Base-by-base conservation (phyloP, 2,329 filamentous ascomycete genomes). In the Colletotrichum eleusines region DNA sequence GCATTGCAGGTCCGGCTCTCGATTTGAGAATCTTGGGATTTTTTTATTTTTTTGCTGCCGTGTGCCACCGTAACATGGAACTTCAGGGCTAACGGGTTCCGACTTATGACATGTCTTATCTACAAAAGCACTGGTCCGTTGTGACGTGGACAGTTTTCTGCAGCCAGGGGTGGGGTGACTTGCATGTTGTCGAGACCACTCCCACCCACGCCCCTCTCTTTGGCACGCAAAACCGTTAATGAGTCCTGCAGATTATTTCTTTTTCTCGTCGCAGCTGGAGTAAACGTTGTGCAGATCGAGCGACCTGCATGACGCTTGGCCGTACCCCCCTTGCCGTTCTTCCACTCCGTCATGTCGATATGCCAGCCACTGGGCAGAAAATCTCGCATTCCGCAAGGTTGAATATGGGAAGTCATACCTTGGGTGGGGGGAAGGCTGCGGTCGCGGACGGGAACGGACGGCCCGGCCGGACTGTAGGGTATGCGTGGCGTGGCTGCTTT, bases 71-170 rank as follows among this genome's bases (percentile, higher is more conserved):
- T 20, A 23, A 12, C 16, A n/a, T 44, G 18, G 6, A 23, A 23
- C 60, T 28, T 23, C 20, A n/a, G n/a, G 9, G 44, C 33, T 2
- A 44, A 20, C 60, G 23, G 60, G 46, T 18, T 12, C 48, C 48
- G 35, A 42, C 48, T 53, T 42, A 44, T 63, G 60, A 63, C 33
- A 42, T 35, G 48, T 54, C 48, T 53, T 35, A 63, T 53, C 7
- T 18, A 18, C 31, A 18, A 18, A 28, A 23, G 35, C 35, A 35
- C 11, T 18, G 46, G 33, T 16, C n/a, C 12, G 18, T 40, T 5
- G 6, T 40, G 42, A 28, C n/a, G 53, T 44, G 16, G 38, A 23
- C 18, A 31, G 31, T 26, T 20, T 40, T 28, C 26, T 44, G 55
- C 35, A 42, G n/a, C 54, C 35, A 42, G 3, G 51, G 16, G 26